Percentiles rank a stretch among this genome's conserved stretches.
Evolutionary conservation across 768 basidiomycete genomes (phyloP).

Genomic region (Solioccasus polychromus): DNA sequence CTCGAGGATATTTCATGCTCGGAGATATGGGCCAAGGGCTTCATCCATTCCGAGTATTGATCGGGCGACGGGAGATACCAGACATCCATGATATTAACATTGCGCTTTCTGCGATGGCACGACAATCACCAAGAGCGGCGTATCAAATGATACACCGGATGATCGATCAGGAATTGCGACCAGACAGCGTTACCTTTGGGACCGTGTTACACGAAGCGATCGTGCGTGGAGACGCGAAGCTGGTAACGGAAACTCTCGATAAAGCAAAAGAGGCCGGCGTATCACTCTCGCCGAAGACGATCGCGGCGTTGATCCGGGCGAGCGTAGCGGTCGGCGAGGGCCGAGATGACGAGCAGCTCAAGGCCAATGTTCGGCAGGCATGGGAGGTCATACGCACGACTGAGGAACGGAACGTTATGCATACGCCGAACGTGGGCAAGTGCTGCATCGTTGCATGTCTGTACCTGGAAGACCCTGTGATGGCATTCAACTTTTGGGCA

Average conservation of each 20-base stretch:
- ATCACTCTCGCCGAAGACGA: conserved; percentile 46
- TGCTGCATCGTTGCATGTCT: conserved; percentile 52
- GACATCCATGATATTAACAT: conserved; percentile 68
- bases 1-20: conserved; percentile 59
- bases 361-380: conserved; percentile 39
- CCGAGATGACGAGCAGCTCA: conserved; percentile 25
- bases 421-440: conserved; percentile 48
- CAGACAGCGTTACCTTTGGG: conserved; percentile 55
- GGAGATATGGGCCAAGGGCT: conserved; percentile 49
- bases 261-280: conserved; percentile 37
- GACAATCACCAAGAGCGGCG: conserved; percentile 45
- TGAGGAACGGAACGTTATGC: conserved; percentile 32
- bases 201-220: conserved; percentile 62
- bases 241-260: conserved; percentile 43
- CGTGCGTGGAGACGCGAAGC: conserved; percentile 38
- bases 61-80: conserved; percentile 49
- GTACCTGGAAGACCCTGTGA: conserved; percentile 41
- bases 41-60: conserved; percentile 42
- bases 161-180: conserved; percentile 43
- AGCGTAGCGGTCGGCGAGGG: conserved; percentile 30
- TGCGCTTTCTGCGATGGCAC: conserved; percentile 51
- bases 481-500: conserved; percentile 64
- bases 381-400: conserved; percentile 42
- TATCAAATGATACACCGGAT: conserved; percentile 49
- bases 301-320: conserved; percentile 46